phyloP scores from a whole-genome alignment of 2,329 filamentous ascomycete genomes.

The Rhytidhysteron rufulum region DNA sequence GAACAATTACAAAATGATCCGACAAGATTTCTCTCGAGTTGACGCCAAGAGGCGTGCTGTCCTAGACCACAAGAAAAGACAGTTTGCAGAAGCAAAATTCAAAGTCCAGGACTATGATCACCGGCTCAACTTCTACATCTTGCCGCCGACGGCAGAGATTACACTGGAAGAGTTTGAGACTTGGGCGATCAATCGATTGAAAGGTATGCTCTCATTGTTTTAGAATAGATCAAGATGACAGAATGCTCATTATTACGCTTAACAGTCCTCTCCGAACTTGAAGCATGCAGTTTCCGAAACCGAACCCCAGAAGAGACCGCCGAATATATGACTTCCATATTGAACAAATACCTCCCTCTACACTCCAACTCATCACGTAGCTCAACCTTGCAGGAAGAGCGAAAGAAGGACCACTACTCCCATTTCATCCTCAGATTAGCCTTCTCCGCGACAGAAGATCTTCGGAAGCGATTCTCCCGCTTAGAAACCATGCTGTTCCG shows the following conservation, averaged over 20 bases:
- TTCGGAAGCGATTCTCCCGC: slow-evolving; percentile 78
- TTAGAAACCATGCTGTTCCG: slow-evolving; percentile 89
- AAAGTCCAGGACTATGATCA: slow-evolving; percentile 76
- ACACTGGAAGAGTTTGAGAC: slow-evolving; percentile 97
- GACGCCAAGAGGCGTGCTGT: slow-evolving; percentile 70
- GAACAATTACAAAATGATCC: slow-evolving; percentile 27
- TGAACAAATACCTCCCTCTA: slow-evolving; percentile 83
- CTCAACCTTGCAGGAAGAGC: slow-evolving; percentile 61
- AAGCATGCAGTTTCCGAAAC: slow-evolving; percentile 95
- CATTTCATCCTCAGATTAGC: slow-evolving; percentile 95
- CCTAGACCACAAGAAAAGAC: slow-evolving; percentile 77
- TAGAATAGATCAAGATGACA: slow-evolving; percentile 1
- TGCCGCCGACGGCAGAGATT: slow-evolving; percentile 87
- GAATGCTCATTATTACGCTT: slow-evolving; percentile 6
- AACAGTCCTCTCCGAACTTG: slow-evolving; percentile 77
- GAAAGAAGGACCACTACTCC: slow-evolving; percentile 94
- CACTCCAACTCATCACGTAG: slow-evolving; percentile 67
- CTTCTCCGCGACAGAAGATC: slow-evolving; percentile 86
- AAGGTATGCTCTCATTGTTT: slow-evolving; percentile 52
- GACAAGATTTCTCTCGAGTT: slow-evolving; percentile 41
- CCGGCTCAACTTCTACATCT: slow-evolving; percentile 86
- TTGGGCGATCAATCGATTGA: slow-evolving; percentile 92
- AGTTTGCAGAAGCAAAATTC: slow-evolving; percentile 75
- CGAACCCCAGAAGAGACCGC: slow-evolving; percentile 77
- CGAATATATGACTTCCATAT: slow-evolving; percentile 76